phyloP scores from a whole-genome alignment of 208 protist genomes.

The Crithidia expoeki region DNA sequence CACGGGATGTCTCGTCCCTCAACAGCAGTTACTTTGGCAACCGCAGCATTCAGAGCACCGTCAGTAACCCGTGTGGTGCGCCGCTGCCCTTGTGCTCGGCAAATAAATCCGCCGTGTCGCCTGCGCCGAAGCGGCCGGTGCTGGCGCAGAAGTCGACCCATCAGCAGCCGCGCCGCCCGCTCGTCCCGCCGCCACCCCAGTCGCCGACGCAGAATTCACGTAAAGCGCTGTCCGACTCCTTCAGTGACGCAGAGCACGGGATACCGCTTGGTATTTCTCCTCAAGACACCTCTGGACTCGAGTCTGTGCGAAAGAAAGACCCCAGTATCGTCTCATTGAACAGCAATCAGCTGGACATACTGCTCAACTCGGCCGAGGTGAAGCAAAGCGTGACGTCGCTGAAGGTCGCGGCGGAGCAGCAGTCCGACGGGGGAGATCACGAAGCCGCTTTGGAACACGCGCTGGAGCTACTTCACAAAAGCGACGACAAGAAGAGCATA shows the following conservation, averaged over 20 bases:
- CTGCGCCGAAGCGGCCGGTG: neutral
- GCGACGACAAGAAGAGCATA: neutral
- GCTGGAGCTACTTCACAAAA: constrained; percentile 15
- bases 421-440: neutral
- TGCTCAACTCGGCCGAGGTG: constrained; percentile 11
- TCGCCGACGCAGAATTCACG: neutral
- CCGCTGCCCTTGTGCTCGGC: constrained; percentile 21
- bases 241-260: neutral
- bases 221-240: neutral
- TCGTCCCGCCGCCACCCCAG: neutral
- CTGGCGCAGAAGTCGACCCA: constrained; percentile 1
- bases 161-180: neutral
- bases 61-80: constrained; percentile 48
- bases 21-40: constrained; percentile 61
- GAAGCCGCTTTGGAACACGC: neutral
- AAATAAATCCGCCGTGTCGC: neutral
- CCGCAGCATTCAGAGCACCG: constrained; percentile 33
- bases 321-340: constrained; percentile 42
- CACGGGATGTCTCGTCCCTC: constrained; percentile 50
- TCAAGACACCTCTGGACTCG: neutral
- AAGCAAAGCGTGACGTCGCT: neutral
- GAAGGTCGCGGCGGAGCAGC: neutral
- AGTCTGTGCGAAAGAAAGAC: constrained; percentile 25
- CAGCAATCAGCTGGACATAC: constrained; percentile 45
- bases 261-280: constrained; percentile 1